Conservation (phyloP, 2,329 filamentous ascomycete genomes). For the Colletotrichum sojae region DNA sequence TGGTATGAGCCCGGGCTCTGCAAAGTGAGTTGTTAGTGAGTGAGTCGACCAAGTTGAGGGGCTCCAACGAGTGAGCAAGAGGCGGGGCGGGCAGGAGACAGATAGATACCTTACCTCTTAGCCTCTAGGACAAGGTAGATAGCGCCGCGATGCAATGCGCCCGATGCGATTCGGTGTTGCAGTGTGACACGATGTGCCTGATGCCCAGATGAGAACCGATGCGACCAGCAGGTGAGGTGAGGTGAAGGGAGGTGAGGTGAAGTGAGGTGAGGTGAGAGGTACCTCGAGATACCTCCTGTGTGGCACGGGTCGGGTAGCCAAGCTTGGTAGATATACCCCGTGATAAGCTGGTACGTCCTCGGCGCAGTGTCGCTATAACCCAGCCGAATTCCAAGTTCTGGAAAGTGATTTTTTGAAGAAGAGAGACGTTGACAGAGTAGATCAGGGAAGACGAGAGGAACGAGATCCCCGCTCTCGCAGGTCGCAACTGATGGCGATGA, state of each 20-base stretch:
- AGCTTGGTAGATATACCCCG: no score
- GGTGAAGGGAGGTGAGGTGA: not conserved
- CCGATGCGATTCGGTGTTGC: constrained; percentile 7
- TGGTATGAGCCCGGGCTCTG: no score
- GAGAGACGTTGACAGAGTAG: no score
- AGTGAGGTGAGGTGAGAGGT: no score
- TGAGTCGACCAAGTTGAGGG: not conserved
- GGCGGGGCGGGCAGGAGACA: not conserved
- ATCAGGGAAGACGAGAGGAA: not conserved
- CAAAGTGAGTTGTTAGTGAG: not conserved
- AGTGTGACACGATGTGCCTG: not conserved
- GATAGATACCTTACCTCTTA: no score
- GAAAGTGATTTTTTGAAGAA: no score
- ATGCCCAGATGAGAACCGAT: not conserved
- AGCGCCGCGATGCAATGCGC: constrained; percentile 14
- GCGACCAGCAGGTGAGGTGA: not conserved
- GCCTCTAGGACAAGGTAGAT: constrained; percentile 1
- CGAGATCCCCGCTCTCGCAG: not conserved
- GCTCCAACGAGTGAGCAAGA: not conserved
- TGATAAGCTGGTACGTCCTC: not conserved
- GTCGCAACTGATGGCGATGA: constrained; percentile 31
- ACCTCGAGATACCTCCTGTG: no score
- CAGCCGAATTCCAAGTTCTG: no score
- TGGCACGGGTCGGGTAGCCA: no score
- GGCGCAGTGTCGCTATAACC: no score